These are phyloP conservation scores for Cutaneotrichosporon sp. DNA, from an alignment of 1,284 basidiomycete species.

Conservation along the genomic window DNA sequence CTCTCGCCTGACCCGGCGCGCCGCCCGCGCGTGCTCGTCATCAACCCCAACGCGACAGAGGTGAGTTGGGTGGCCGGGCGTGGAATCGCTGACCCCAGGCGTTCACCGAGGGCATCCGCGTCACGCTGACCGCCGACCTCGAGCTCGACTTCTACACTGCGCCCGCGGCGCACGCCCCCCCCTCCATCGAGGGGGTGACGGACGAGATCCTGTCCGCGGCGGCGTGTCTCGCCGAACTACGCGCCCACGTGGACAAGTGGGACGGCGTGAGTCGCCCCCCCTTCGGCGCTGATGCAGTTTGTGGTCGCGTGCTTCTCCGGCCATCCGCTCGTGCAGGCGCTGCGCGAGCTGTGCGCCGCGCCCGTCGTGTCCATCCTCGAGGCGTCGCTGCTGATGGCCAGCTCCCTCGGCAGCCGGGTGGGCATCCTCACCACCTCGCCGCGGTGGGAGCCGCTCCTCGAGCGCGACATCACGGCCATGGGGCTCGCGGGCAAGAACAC, in stretches of 20 bases:
- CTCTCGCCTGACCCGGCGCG: conserved; percentile 14
- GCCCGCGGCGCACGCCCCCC: conserved; percentile 47
- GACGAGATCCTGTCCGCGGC: conserved; percentile 55
- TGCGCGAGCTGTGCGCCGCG: conserved; percentile 51
- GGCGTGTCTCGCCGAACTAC: conserved; percentile 42
- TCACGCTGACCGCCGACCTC: conserved; percentile 9
- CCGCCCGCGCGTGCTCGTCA: conserved; percentile 52
- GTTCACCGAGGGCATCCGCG: conserved; percentile 25
- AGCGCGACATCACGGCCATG: conserved; percentile 48
- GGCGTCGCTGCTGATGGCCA: conserved; percentile 54
- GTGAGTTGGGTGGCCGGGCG: no score
- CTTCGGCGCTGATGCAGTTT: conserved; percentile 43
- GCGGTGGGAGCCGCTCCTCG: conserved; percentile 57
- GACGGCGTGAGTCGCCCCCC: conserved; percentile 29
- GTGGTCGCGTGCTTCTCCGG: conserved; percentile 60
- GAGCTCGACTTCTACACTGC: conserved; percentile 55
- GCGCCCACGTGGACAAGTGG: conserved; percentile 23
- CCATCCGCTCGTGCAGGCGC: conserved; percentile 57
- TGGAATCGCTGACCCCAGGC: conserved; percentile 17
- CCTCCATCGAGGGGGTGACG: conserved; percentile 55
- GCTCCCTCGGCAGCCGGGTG: conserved; percentile 48
- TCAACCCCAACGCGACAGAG: conserved; percentile 60
- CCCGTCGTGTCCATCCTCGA: conserved; percentile 59
- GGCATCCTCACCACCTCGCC: conserved; percentile 60
- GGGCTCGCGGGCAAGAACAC: conserved; percentile 41